Conservation (phyloP, 169 alveolate genomes). For the Cryptosporidium xiaoi region DNA sequence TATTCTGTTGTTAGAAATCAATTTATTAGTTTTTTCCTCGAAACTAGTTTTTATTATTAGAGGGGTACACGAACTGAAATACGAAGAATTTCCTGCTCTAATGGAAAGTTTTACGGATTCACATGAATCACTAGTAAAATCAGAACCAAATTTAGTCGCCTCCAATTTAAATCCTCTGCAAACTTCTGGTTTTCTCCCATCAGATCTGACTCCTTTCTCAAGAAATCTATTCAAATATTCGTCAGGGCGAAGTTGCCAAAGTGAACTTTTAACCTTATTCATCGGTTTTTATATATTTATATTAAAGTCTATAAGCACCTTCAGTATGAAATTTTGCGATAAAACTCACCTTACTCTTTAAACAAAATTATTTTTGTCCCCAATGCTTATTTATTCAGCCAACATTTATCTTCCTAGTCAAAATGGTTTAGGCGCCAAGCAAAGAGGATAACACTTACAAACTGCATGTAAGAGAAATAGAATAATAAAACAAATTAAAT, state of each 20-base stretch:
- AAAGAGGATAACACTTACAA: constrained; percentile 57
- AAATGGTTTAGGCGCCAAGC: constrained; percentile 11
- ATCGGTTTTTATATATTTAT: too few relatives aligned
- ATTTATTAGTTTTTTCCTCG: constrained; percentile 14
- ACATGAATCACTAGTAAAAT: neutral
- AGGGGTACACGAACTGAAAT: constrained; percentile 33
- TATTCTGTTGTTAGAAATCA: constrained; percentile 31
- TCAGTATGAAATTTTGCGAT: too few relatives aligned
- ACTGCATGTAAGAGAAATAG: neutral
- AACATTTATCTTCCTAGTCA: too few relatives aligned
- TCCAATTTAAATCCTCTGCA: constrained; percentile 27
- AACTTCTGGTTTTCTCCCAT: constrained; percentile 69
- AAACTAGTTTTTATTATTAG: constrained; percentile 9
- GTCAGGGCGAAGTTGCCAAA: constrained; percentile 57
- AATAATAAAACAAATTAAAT: too few relatives aligned
- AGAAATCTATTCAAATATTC: constrained; percentile 53
- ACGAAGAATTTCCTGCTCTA: constrained; percentile 55
- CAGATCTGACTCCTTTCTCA: constrained; percentile 58
- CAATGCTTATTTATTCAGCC: neutral
- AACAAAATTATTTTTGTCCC: constrained; percentile 8
- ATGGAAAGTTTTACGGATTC: constrained; percentile 27
- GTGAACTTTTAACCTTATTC: constrained; percentile 16
- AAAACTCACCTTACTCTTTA: neutral
- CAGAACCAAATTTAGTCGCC: constrained; percentile 1
- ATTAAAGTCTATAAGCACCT: too few relatives aligned